Conservation (phyloP, 208 protist species). For the Lotmaria passim region DNA sequence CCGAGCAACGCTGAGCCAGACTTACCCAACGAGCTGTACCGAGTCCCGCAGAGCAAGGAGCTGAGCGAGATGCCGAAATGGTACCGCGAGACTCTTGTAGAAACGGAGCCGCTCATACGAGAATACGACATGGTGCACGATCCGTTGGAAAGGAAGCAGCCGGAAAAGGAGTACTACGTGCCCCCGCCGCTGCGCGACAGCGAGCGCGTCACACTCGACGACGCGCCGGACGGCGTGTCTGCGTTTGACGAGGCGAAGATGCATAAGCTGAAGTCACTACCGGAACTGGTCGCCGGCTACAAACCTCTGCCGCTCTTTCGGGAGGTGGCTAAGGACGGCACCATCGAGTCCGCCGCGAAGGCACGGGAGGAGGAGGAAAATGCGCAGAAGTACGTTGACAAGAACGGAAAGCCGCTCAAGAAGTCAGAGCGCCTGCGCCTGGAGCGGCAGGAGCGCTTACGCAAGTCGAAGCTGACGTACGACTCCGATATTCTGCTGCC, state of each 20-base stretch:
- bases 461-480: conserved; percentile 77
- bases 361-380: conserved; percentile 19
- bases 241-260: conserved; percentile 89
- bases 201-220: conserved; percentile 79
- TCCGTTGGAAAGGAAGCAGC: conserved; percentile 61
- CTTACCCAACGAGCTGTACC: conserved; percentile 75
- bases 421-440: conserved; percentile 75
- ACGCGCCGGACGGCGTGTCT: conserved; percentile 62
- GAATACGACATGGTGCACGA: conserved; percentile 81
- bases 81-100: conserved; percentile 80
- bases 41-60: conserved; percentile 56
- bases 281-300: conserved; percentile 82
- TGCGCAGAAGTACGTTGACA: conserved; percentile 18
- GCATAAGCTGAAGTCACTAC: conserved; percentile 72
- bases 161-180: conserved; percentile 64
- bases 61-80: conserved; percentile 77
- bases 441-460: conserved; percentile 77
- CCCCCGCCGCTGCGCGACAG: conserved; percentile 59
- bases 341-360: conserved; percentile 31
- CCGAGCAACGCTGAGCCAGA: conserved; percentile 70
- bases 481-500: conserved; percentile 85
- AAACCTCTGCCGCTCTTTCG: conserved; percentile 85
- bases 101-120: conserved; percentile 82
- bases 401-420: conserved; percentile 52
- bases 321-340: conserved; percentile 58